A percentile compares a stretch with the other conserved stretches of the same genome.
Conservation (phyloP, 306 rosid genomes). For the Cicer chorassanicum region DNA sequence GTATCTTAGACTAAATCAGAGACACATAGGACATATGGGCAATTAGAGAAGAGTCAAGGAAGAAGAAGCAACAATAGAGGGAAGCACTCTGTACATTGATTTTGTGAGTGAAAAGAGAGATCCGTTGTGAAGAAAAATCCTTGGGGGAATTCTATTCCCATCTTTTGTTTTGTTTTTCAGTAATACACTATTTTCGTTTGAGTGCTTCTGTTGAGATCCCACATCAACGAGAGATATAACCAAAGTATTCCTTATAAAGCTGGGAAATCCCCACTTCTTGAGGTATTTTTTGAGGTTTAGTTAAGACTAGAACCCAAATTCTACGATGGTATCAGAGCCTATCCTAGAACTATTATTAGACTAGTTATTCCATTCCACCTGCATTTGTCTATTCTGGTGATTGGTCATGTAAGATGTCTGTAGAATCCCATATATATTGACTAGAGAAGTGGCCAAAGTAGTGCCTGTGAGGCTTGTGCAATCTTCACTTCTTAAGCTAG, state of each 20-base stretch:
- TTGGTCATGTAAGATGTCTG: background rate
- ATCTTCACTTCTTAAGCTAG: conserved; percentile 3
- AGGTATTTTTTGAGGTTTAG: background rate
- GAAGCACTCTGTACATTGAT: background rate
- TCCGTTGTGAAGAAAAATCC: background rate
- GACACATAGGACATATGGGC: background rate
- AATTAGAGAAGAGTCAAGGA: conserved; percentile 8
- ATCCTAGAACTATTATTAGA: too few relatives aligned
- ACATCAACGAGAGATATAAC: background rate
- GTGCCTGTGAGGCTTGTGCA: background rate
- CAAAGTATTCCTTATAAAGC: background rate
- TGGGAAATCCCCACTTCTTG: background rate
- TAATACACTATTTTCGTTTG: background rate
- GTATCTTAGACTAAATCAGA: conserved; percentile 8
- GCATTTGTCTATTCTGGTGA: background rate
- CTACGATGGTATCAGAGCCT: background rate
- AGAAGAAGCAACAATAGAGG: background rate
- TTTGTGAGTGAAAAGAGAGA: background rate
- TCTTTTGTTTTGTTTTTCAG: background rate
- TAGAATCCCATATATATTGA: conserved; percentile 17
- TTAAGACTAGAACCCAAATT: background rate
- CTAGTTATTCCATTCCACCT: background rate
- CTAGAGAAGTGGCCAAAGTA: background rate
- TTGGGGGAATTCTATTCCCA: conserved; percentile 19
- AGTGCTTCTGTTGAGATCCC: background rate